A percentile compares a stretch with the other conserved stretches of the same genome.
phyloP scores from a whole-genome alignment of 2,329 filamentous ascomycete genomes.

The Verticillium longisporum region DNA sequence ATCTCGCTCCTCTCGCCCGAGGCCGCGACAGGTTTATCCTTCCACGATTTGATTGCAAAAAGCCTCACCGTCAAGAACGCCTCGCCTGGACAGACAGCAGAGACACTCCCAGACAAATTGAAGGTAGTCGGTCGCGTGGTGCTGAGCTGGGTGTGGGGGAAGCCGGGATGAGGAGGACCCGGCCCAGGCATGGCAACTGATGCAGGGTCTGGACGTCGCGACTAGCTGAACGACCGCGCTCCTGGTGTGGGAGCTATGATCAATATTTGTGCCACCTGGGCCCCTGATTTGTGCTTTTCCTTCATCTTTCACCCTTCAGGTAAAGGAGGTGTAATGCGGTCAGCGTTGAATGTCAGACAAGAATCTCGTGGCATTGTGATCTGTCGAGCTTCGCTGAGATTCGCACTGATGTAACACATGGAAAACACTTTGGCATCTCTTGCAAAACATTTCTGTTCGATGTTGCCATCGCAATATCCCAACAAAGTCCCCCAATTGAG shows the following conservation, averaged over 20 bases:
- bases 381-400: no score
- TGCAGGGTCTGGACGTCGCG: neutral
- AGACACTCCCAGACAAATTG: neutral
- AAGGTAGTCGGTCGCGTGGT: neutral
- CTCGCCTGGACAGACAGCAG: neutral
- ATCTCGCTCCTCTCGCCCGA: neutral
- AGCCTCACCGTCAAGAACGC: neutral
- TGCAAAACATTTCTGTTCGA: no score
- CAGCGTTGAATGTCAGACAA: neutral
- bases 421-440: no score
- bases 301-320: neutral
- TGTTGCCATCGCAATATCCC: no score
- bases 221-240: neutral
- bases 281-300: neutral
- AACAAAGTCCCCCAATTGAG: no score
- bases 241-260: neutral
- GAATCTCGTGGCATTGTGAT: neutral
- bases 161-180: neutral
- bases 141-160: neutral
- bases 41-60: neutral
- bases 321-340: neutral
- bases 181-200: neutral
- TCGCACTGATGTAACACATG: no score
- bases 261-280: neutral
- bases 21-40: neutral